Evolutionary conservation across 2,329 filamentous ascomycete species (phyloP), one percentile per base, ranked within the genome.

Genomic region (Graphiopsis chlorocephala): DNA sequence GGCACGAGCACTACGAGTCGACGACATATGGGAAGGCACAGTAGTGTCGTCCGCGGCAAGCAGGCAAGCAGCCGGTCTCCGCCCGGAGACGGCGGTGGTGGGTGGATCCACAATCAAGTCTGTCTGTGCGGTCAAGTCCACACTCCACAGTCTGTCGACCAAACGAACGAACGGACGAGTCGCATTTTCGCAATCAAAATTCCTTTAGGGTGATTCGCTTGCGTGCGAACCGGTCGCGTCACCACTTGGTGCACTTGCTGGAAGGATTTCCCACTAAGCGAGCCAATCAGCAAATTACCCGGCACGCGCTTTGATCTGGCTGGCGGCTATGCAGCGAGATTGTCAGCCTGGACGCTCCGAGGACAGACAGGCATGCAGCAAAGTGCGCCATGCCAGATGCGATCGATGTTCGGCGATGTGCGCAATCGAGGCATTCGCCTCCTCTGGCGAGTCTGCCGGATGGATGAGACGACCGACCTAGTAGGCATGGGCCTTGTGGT

Each of bases 261-360:
- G 50, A 31, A 53, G 50, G 29, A 56, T 38, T 56, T 35, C 20
- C 53, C 38, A 45, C 23, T 38, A 45, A 58, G 33, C 55, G 55
- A 58, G 55, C 55, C 33, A 58, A 58, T n/a, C 35, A 58, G 55
- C 33, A 45, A 58, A 45, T 58, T 58, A 58, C 55, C 55, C 55
- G 35, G 23, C 31, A 38, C 31, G 55, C 33, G 35, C 33, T 58
- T 35, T 23, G 14, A 38, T 56, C 20, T 31, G 53, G 29, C 31
- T 38, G 53, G 53, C 53, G 53, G 53, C 23, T 56, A 56, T 38
- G 28, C 20, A 35, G 53, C 53, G 47, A 26, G 26, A 56, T 38
- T 56, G 31, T 26, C 12, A 20, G 12, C 25, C 38, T 53, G 26
- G 4, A 25, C 47, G 45, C 45, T 48, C n/a, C 42, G n/a, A n/a